Base-by-base conservation (phyloP, 2,329 filamentous ascomycete genomes). In the Sarocladium oryzae region DNA sequence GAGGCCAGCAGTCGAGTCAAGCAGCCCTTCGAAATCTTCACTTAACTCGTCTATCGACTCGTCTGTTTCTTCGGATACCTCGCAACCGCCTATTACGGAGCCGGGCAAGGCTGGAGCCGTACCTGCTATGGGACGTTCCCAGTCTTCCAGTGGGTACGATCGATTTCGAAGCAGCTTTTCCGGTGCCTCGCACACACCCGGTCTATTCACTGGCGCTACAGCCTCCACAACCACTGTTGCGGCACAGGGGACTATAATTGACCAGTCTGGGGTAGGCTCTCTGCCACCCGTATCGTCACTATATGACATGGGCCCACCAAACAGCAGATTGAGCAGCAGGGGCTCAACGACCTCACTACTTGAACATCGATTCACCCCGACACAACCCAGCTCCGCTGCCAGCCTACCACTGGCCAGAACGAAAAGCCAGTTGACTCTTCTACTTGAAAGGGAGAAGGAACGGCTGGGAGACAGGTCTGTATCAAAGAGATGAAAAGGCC, bases 351-450 rank as follows among this genome's bases (percentile, higher is more conserved):
- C 60, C 2, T 66, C 63, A 11, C 55, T 66, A 16, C 59, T 64
- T 7, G 66, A 68, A 23, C 66, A 69, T 8, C 60, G 67, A 20
- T 72, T 79, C 52, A 71, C 69, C 4, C 77, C 77, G 21, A 80
- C 77, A 1, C 71, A 70, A 51, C 76, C 75, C 4, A 75, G 68
- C 38, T 63, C 68, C 10, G 66, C 69, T 13, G 65, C 73, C 23
- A 64, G 64, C 13, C 68, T 78, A 7, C 76, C 75, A 3, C 66
- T 83, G 46, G 78, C 71, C n/a, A 70, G 78, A 52, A 77, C 79
- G n/a, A 81, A 76, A 62, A 83, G 79, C 57, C 79, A 84, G 60
- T 66, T 84, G 24, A 77, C 75, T 9, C 65, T 84, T 3, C 66
- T 84, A 1, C 67, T 84, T 18, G 77, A 81, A 56, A 73, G 75